Evolutionary conservation across 306 rosid species (phyloP).

Genomic region (Malus sieversii): DNA sequence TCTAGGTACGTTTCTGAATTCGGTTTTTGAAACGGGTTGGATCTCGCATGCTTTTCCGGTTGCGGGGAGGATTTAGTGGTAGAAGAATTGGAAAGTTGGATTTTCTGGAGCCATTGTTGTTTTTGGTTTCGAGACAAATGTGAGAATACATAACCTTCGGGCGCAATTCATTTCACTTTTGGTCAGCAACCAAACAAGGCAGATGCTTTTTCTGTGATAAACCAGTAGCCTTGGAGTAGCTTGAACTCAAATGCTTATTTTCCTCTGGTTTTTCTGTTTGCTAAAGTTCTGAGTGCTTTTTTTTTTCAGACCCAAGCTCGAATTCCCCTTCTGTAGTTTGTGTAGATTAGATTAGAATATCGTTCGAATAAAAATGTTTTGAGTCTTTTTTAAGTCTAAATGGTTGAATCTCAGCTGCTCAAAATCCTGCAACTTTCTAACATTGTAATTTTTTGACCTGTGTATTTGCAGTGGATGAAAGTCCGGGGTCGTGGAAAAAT

Average conservation of each 20-base stretch:
- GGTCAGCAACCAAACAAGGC: slow-evolving; percentile 8
- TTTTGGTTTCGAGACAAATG: background rate
- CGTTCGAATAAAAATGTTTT: no score
- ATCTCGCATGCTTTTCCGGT: slow-evolving; percentile 8
- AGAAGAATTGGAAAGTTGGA: slow-evolving; percentile 5
- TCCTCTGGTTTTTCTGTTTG: no score
- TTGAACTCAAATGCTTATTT: no score
- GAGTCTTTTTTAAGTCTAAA: background rate
- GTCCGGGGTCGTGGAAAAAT: slow-evolving; percentile 74
- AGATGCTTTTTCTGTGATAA: background rate
- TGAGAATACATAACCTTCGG: background rate
- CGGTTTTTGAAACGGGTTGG: slow-evolving; percentile 21
- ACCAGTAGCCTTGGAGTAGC: background rate
- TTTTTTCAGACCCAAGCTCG: no score
- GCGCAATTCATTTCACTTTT: slow-evolving; percentile 2
- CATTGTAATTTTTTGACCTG: background rate
- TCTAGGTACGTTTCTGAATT: slow-evolving; percentile 46
- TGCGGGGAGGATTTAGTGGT: slow-evolving; percentile 5
- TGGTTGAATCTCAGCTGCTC: background rate
- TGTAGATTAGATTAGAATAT: no score
- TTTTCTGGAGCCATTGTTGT: background rate
- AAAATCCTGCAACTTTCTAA: background rate
- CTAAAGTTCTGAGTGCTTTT: no score
- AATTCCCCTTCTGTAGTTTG: background rate
- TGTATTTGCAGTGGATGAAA: slow-evolving; percentile 41